These are phyloP conservation scores for Saposhnikovia divaricata DNA, from an alignment of 129 eudicot genomes.

Conservation along the genomic window DNA sequence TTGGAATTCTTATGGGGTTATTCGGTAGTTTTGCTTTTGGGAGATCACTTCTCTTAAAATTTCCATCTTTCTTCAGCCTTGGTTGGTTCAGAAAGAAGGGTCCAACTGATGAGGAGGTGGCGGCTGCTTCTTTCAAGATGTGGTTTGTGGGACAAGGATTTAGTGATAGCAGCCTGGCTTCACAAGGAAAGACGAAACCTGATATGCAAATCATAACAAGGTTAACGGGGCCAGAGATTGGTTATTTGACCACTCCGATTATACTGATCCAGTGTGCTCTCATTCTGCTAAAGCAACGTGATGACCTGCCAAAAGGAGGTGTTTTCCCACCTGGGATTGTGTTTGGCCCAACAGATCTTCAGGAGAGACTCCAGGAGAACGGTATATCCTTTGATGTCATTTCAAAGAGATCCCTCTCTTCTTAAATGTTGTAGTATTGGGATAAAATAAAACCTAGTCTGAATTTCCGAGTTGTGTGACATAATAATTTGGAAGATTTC, in stretches of 20 bases:
- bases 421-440: conserved; percentile 1
- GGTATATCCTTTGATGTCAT: conserved; percentile 81
- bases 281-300: conserved; percentile 36
- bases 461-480: not conserved
- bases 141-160: conserved; percentile 80
- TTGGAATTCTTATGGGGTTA: conserved; percentile 50
- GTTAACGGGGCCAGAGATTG: conserved; percentile 75
- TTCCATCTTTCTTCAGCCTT: conserved; percentile 62
- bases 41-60: conserved; percentile 63
- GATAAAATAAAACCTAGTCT: not conserved
- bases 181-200: conserved; percentile 35
- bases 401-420: conserved; percentile 34
- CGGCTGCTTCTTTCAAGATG: conserved; percentile 66
- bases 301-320: conserved; percentile 77
- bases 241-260: conserved; percentile 71
- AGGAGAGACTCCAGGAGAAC: conserved; percentile 66
- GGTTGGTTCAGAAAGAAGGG: conserved; percentile 65
- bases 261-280: conserved; percentile 75
- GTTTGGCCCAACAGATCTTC: conserved; percentile 78
- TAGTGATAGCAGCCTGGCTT: conserved; percentile 33
- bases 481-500: conserved; percentile 6
- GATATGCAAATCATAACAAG: conserved; percentile 70
- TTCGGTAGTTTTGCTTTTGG: conserved; percentile 41
- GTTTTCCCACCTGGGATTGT: conserved; percentile 79
- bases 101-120: conserved; percentile 70